These are phyloP conservation scores for Trypanosoma mega DNA, from an alignment of 208 protist genomes.

Conservation along the genomic window DNA sequence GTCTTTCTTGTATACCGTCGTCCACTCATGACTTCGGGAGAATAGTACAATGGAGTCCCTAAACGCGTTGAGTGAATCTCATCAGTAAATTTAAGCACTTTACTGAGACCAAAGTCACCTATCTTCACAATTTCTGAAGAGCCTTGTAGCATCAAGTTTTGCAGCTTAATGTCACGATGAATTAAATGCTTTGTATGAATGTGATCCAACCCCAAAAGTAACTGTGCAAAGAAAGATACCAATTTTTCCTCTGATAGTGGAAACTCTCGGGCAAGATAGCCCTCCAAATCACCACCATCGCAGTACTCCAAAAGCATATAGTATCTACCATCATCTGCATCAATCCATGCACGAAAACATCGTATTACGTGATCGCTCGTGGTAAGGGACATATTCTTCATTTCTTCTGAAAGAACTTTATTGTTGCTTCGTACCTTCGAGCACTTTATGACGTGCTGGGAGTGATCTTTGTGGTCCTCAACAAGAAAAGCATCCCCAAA, in stretches of 20 bases:
- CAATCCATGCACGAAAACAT: conserved; percentile 51
- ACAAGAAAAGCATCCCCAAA: conserved; percentile 55
- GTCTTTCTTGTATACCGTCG: conserved; percentile 63
- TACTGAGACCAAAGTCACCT: conserved; percentile 69
- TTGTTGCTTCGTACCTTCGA: conserved; percentile 22
- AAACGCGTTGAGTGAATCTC: conserved; percentile 34
- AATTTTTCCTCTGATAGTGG: conserved; percentile 45
- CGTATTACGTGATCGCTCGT: conserved; percentile 60
- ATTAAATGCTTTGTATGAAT: conserved; percentile 63
- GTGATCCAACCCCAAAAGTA: conserved; percentile 71
- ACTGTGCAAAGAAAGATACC: conserved; percentile 52
- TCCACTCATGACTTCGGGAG: conserved; percentile 57
- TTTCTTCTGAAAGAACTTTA: conserved; percentile 34
- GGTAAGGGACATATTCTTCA: conserved; percentile 39
- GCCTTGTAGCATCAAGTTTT: conserved; percentile 57
- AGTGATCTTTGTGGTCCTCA: conserved; percentile 15
- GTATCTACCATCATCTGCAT: conserved; percentile 30
- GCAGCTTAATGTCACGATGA: conserved; percentile 62
- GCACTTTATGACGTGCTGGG: conserved; percentile 55
- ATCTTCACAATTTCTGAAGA: conserved; percentile 56
- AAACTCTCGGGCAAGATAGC: conserved; percentile 34
- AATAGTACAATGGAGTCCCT: conserved; percentile 63
- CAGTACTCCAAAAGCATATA: conserved; percentile 81
- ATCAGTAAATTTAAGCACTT: conserved; percentile 30
- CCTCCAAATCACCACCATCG: conserved; percentile 52